Conservation (phyloP, 495 filamentous ascomycete genomes). For the Cairneyella variabilis region DNA sequence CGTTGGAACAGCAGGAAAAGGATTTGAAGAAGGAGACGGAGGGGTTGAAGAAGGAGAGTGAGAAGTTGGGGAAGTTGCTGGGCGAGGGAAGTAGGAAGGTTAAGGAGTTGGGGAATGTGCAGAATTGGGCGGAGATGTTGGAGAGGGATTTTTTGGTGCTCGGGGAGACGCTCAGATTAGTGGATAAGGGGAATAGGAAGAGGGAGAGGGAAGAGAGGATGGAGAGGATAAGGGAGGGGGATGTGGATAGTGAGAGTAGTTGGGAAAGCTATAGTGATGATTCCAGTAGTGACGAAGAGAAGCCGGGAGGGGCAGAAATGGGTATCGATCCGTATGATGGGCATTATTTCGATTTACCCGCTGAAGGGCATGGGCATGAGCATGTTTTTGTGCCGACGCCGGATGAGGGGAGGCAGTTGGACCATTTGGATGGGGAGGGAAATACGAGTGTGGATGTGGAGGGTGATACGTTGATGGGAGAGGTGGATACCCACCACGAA, state of each 20-base stretch:
- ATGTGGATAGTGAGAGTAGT: slow-evolving; percentile 16
- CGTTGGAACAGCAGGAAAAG: slow-evolving; percentile 68
- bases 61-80: slow-evolving; percentile 63
- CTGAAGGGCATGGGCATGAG: slow-evolving; percentile 14
- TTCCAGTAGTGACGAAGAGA: slow-evolving; percentile 34
- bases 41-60: slow-evolving; percentile 66
- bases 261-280: slow-evolving; percentile 12
- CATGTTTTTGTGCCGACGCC: not conserved
- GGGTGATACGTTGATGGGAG: slow-evolving; percentile 22
- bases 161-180: slow-evolving; percentile 75
- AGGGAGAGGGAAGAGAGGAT: slow-evolving; percentile 27
- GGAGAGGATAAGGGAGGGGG: slow-evolving; percentile 22
- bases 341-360: not conserved
- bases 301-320: slow-evolving; percentile 20
- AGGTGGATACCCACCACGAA: no score
- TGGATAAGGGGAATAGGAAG: slow-evolving; percentile 26
- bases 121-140: slow-evolving; percentile 97
- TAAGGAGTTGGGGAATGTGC: slow-evolving; percentile 92
- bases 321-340: not conserved
- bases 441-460: slow-evolving; percentile 14
- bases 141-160: slow-evolving; percentile 86
- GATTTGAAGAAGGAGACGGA: slow-evolving; percentile 62
- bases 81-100: slow-evolving; percentile 65
- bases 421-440: not conserved
- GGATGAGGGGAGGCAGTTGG: no score